A percentile compares a stretch with the other conserved stretches of the same genome.
Conservation (phyloP, 495 filamentous ascomycete genomes). For the Halenospora varia region DNA sequence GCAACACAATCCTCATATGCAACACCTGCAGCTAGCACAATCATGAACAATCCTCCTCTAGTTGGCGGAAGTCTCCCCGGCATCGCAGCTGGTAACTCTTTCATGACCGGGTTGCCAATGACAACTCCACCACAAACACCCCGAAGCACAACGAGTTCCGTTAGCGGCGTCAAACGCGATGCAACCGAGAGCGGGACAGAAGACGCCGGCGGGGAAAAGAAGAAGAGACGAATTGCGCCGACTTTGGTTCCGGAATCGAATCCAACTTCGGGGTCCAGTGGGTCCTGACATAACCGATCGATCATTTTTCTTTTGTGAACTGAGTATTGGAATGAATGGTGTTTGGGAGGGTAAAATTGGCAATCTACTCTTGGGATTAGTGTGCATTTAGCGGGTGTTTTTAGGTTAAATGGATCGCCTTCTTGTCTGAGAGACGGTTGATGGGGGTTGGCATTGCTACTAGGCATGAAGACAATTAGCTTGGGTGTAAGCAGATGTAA, state of each 20-base stretch:
- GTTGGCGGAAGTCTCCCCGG: slow-evolving; percentile 69
- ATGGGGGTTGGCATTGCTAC: too few relatives aligned
- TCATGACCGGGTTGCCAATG: slow-evolving; percentile 44
- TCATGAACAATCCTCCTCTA: slow-evolving; percentile 74
- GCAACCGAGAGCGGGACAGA: slow-evolving; percentile 46
- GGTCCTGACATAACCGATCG: too few relatives aligned
- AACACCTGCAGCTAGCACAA: slow-evolving; percentile 24
- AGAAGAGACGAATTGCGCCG: slow-evolving; percentile 76
- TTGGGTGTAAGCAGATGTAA: too few relatives aligned
- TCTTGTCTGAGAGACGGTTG: too few relatives aligned
- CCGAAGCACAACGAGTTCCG: slow-evolving; percentile 40
- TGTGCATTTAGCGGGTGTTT: too few relatives aligned
- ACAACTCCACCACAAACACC: slow-evolving; percentile 79
- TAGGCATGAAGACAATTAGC: too few relatives aligned
- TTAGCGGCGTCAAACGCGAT: slow-evolving; percentile 57
- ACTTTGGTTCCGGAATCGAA: slow-evolving; percentile 47
- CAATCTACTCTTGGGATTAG: too few relatives aligned
- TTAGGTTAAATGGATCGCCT: too few relatives aligned
- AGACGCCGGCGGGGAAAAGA: slow-evolving; percentile 43
- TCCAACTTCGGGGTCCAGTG: not conserved
- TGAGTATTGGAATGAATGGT: too few relatives aligned
- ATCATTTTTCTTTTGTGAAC: too few relatives aligned
- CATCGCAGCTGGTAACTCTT: slow-evolving; percentile 65
- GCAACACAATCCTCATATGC: slow-evolving; percentile 50
- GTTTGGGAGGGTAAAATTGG: too few relatives aligned